Base-by-base conservation (phyloP, 2,329 filamentous ascomycete genomes). In the Biscogniauxia marginata region DNA sequence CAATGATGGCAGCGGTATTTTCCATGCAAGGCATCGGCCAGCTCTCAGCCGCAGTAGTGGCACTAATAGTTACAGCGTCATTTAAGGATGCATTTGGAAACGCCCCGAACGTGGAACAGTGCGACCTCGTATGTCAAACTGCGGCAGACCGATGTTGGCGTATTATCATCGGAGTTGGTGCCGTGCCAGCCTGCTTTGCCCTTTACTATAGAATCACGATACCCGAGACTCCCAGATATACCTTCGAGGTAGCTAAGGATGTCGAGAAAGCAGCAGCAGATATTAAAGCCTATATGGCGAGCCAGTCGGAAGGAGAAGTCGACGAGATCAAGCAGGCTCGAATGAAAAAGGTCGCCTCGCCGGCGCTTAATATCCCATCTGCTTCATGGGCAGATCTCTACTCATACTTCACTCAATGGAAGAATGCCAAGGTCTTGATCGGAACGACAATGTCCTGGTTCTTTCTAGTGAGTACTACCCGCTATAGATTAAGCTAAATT, bases 151-250 rank as follows among this genome's bases (percentile, higher is more conserved):
- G 89, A 67, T 88, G 89, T 73, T 95, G 91, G 90, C 85, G 90
- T 63, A 84, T 91, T 49, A 85, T 95, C 56, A 87, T 95, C 55
- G 90, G 89, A 13, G 85, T 93, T 58, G 90, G 90, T 39, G 89
- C 88, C 11, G 76, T 95, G 8, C 90, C 90, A 0, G 90, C 88
- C 3, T 89, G 85, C 65, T 81, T 92, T 56, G 90, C 90, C 11
- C 79, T 95, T n/a, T 93, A 93, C 74, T 95, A 90, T 75, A 88
- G 90, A 60, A 82, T 95, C 52, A 93, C 90, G 20, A 93, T 95
- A 56, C 90, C 90, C 7, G 91, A 95, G 75, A 93, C 90, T 3
- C 89, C 90, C 39, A 84, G 89, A 39, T 93, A 93, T 71, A 93
- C 90, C 1, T 91, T 93, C 64, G 90, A 95, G 70, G 84, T 95